Evolutionary conservation across 2,329 filamentous ascomycete genomes (phyloP).

Genomic region (Penicillium psychrosexuale): DNA sequence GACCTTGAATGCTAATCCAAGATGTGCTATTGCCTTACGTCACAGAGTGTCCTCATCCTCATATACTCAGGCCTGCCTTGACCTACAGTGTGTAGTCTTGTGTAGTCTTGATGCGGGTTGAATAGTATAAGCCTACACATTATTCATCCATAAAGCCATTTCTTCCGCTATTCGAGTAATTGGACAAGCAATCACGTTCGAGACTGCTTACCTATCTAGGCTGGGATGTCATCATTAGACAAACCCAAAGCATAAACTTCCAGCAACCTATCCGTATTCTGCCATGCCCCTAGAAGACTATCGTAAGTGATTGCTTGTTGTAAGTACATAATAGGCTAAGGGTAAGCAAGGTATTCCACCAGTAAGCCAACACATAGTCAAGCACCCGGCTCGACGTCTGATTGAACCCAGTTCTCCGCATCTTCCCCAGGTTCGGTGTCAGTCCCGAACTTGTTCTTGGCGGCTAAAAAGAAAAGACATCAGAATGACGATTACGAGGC

Average conservation of each 20-base stretch:
- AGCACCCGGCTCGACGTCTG: not conserved
- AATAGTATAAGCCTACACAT: not conserved
- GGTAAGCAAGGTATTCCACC: not conserved
- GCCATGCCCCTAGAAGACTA: not conserved
- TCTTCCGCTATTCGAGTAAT: not conserved
- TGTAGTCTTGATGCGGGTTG: not conserved
- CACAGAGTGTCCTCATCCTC: not conserved
- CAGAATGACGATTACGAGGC: conserved; percentile 1
- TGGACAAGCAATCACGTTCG: too few relatives aligned
- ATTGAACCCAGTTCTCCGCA: not conserved
- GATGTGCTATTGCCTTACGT: not conserved
- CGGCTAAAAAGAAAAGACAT: not conserved
- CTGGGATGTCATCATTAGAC: too few relatives aligned
- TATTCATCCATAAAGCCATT: not conserved
- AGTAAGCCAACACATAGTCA: conserved; percentile 8
- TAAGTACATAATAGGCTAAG: not conserved
- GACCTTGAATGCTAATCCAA: not conserved
- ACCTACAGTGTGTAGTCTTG: not conserved
- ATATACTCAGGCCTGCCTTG: not conserved
- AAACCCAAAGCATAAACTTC: not conserved
- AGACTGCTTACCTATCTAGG: not conserved
- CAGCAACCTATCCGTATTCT: not conserved
- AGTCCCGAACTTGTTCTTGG: not conserved
- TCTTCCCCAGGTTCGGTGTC: not conserved
- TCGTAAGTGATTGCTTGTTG: not conserved